These are phyloP conservation scores for Russula sp. DNA, from an alignment of 768 basidiomycete genomes.

Conservation along the genomic window DNA sequence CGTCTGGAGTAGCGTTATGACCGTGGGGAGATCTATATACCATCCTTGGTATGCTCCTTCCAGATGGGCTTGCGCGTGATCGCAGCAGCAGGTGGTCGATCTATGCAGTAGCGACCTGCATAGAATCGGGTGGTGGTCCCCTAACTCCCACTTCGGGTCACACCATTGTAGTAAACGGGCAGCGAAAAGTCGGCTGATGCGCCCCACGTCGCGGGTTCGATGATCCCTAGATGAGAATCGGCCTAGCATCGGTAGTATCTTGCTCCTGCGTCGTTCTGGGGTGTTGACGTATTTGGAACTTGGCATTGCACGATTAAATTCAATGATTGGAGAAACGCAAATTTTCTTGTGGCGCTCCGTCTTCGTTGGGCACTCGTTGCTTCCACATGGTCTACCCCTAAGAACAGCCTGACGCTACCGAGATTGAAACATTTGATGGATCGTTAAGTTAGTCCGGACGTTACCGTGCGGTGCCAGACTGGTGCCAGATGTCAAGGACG, in stretches of 20 bases:
- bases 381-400: not conserved
- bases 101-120: not conserved
- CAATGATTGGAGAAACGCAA: not conserved
- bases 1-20: conserved; percentile 10
- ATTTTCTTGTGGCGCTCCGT: conserved; percentile 11
- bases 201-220: conserved; percentile 6
- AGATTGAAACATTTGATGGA: conserved; percentile 2
- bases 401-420: not conserved
- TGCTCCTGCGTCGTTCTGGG: conserved; percentile 3
- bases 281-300: conserved; percentile 17
- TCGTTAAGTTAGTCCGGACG: not conserved
- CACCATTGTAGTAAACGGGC: not conserved
- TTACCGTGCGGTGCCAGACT: not conserved
- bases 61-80: conserved; percentile 15
- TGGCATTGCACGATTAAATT: conserved; percentile 3
- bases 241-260: not conserved
- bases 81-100: conserved; percentile 12
- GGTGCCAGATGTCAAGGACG: not conserved
- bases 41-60: not conserved
- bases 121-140: conserved; percentile 1
- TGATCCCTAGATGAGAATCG: not conserved
- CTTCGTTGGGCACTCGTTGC: conserved; percentile 2
- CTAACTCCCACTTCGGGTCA: not conserved
- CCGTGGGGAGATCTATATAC: conserved; percentile 16
- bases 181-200: not conserved